Conservation (phyloP, 2,329 filamentous ascomycete species). For the Cytospora leucostoma region DNA sequence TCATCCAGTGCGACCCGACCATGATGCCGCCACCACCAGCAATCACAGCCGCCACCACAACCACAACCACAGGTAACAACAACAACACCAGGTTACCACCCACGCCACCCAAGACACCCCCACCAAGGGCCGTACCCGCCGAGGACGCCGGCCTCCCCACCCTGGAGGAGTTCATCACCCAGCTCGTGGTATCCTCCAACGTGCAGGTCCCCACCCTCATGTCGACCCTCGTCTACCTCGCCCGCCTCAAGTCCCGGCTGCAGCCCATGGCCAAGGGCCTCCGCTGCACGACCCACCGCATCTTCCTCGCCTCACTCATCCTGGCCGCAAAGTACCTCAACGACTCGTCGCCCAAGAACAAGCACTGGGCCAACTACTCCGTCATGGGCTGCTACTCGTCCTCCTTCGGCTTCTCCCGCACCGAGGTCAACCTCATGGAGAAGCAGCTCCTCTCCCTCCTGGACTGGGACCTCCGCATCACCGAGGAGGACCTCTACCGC, state of each 20-base stretch:
- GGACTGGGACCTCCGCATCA: slow-evolving; percentile 90
- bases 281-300: slow-evolving; percentile 93
- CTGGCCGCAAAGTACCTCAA: slow-evolving; percentile 95
- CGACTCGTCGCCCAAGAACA: slow-evolving; percentile 98
- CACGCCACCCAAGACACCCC: slow-evolving; percentile 54
- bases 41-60: slow-evolving; percentile 32
- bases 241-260: slow-evolving; percentile 77
- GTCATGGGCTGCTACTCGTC: slow-evolving; percentile 70
- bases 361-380: slow-evolving; percentile 98
- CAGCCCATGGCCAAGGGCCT: slow-evolving; percentile 95
- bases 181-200: slow-evolving; percentile 87
- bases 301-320: slow-evolving; percentile 89
- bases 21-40: slow-evolving; percentile 51
- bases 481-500: slow-evolving; percentile 79
- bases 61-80: neutral
- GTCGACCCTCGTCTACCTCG: slow-evolving; percentile 93
- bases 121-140: slow-evolving; percentile 46
- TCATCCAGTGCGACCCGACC: slow-evolving; percentile 75
- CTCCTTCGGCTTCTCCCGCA: slow-evolving; percentile 83
- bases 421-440: slow-evolving; percentile 99
- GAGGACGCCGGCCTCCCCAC: slow-evolving; percentile 67
- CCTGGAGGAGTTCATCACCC: slow-evolving; percentile 87
- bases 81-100: slow-evolving; percentile 44
- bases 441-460: slow-evolving; percentile 94
- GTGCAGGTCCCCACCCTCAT: slow-evolving; percentile 97